Evolutionary conservation across 1,284 basidiomycete species (phyloP), one percentile per base, ranked within the genome.

Genomic region (Rhodofomes roseus): DNA sequence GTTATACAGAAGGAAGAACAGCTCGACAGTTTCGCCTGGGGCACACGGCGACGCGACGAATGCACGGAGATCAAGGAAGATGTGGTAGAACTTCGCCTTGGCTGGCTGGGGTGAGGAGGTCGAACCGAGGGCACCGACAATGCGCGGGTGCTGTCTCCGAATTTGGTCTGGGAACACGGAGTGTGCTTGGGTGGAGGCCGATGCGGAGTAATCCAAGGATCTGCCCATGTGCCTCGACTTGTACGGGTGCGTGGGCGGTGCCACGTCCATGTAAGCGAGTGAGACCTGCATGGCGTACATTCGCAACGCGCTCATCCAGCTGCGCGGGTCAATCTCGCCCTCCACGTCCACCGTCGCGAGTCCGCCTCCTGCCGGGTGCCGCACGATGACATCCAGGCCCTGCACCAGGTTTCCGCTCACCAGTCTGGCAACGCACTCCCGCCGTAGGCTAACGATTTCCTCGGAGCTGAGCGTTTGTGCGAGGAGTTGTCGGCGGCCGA

Each of bases 1-100:
- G 74, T 90, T 92, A 81, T 93, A 98, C 5, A 99, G 81, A 2
- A 94, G 95, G 75, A 98, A 97, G 74, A 90, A 95, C 4, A 99
- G 85, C 71, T 99, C 96, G 4, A 88, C 91, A 0, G 91, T 91
- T 73, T 98, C 96, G 16, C 95, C 95, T 0, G 94, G 90, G 0
- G 86, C 81, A 73, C 95, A 98, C 1, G 89, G 89, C 7, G 89
- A 90, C 6, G 95, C 96, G 27, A 96, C 89, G 68, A 98, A 96
- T 0, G 95, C 94, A 39, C 92, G 89, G 14, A 98, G 76, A 66
- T 98, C 95, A 61, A 98, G 81, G 67, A 90, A 91, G 60, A 96
- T 82, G 70, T 98, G 95, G 71, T 90, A 93, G 71, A 95, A 94
- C 66, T 89, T 89, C 59, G 82, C 82, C 27, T 82, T 73, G n/a